Evolutionary conservation across 2,329 filamentous ascomycete species (phyloP).

Genomic region (Talaromyces sp.): DNA sequence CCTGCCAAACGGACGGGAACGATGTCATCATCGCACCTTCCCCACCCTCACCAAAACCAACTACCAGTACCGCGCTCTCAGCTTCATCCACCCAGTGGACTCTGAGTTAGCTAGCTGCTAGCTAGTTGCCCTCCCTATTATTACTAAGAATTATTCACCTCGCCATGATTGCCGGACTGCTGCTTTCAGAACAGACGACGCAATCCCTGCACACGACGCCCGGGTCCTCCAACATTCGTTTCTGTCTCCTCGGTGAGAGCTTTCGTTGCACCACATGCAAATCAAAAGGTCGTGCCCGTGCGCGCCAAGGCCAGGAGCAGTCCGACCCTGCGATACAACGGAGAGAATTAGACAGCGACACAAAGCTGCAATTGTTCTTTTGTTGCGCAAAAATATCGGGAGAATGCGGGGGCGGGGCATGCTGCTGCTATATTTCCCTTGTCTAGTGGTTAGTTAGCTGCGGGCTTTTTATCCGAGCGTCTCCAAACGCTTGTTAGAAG

Average conservation of each 20-base stretch:
- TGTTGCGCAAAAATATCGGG: neutral
- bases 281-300: neutral
- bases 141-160: neutral
- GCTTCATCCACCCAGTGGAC: too few relatives aligned
- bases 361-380: neutral
- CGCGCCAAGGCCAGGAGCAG: neutral
- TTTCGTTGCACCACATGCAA: constrained; percentile 5
- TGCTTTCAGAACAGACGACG: neutral
- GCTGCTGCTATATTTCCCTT: neutral
- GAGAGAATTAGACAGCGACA: neutral
- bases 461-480: neutral
- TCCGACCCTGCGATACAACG: constrained; percentile 11
- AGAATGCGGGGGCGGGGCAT: constrained; percentile 11
- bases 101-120: too few relatives aligned
- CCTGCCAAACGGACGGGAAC: constrained; percentile 3
- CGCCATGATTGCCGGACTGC: neutral
- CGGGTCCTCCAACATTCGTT: neutral
- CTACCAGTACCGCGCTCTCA: too few relatives aligned
- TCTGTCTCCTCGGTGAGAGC: neutral
- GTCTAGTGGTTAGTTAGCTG: neutral
- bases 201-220: neutral
- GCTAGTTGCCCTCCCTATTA: neutral
- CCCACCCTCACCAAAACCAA: too few relatives aligned
- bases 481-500: neutral
- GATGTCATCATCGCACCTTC: constrained; percentile 13